Conservation (phyloP, 2,329 filamentous ascomycete species). For the Scorias spongiosa region DNA sequence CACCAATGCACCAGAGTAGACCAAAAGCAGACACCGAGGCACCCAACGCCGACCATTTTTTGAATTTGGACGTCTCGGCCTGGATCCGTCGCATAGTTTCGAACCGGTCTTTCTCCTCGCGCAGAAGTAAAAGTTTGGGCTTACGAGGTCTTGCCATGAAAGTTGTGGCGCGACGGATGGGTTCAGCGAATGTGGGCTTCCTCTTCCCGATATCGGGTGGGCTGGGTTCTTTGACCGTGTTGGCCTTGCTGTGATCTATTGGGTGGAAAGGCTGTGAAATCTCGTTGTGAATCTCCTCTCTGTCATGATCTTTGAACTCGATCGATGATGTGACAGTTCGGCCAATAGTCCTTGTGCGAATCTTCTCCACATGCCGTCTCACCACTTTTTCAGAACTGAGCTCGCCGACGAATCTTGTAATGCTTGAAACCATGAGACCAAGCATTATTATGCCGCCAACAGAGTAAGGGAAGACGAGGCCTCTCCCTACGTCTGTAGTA, state of each 20-base stretch:
- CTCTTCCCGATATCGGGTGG: neutral
- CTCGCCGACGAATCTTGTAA: slow-evolving; percentile 50
- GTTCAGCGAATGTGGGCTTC: neutral
- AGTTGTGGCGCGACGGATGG: neutral
- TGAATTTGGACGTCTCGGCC: slow-evolving; percentile 43
- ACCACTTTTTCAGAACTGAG: slow-evolving; percentile 48
- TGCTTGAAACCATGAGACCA: slow-evolving; percentile 68
- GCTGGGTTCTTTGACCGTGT: slow-evolving; percentile 1
- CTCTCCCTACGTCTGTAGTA: slow-evolving; percentile 42
- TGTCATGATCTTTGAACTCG: slow-evolving; percentile 24
- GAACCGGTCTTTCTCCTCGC: slow-evolving; percentile 31
- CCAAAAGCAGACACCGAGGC: slow-evolving; percentile 55
- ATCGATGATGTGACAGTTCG: slow-evolving; percentile 38
- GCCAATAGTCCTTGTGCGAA: slow-evolving; percentile 38
- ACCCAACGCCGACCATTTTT: slow-evolving; percentile 58
- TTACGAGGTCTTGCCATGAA: slow-evolving; percentile 10
- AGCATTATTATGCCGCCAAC: slow-evolving; percentile 72
- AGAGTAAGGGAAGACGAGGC: slow-evolving; percentile 68
- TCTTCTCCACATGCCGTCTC: slow-evolving; percentile 40
- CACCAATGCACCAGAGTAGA: slow-evolving; percentile 66
- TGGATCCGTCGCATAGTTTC: slow-evolving; percentile 59
- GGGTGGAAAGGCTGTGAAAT: slow-evolving; percentile 11
- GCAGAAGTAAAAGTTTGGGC: slow-evolving; percentile 39
- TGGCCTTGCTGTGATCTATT: slow-evolving; percentile 4
- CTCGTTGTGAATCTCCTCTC: slow-evolving; percentile 4